Evolutionary conservation across 2,329 filamentous ascomycete species (phyloP), one percentile per base, ranked within the genome.

Genomic region (Ascochyta clinopodiicola): DNA sequence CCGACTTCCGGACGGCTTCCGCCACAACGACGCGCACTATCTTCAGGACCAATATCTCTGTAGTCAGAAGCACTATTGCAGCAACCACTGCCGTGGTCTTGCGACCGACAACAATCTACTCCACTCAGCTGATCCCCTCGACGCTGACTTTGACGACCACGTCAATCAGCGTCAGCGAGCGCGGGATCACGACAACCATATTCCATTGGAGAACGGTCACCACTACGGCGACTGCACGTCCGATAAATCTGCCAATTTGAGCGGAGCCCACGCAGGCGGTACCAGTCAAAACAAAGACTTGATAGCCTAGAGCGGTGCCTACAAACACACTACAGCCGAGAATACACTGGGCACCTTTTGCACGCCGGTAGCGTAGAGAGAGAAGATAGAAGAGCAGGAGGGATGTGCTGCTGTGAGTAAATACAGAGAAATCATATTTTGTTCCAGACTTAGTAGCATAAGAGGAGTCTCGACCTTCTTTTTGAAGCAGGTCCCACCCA

Each of bases 91-190:
- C 51, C 8, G 10, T 55, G 22, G 39, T 55, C n/a, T 29, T 55
- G n/a, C 44, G 5, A 34, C 39, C 45, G 0, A 55, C 40, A 12
- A 55, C 44, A n/a, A 35, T 55, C n/a, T 47, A 55, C 35, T 55
- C 51, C 5, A 49, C 25, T 1, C 42, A 44, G 13, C 5, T 44
- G 3, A 27, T 54, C 3, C 44, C 51, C 1, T 44, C 44, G 9
- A 48, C 44, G 4, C 22, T 48, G 8, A 49, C 45, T 10, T 13
- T 44, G 12, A 55, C 40, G 8, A 39, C 25, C 7, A 49, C 45
- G 15, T 13, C 34, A 3, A n/a, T 35, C n/a, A 44, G 19, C 13
- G 6, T 38, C 6, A 10, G 47, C 1, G 39, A 55, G n/a, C 25
- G 34, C 15, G 34, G 21, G 0, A 5, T 44, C 13, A 49, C 44